Conservation (phyloP, 164 flowering plant species). For the Aristolochia contorta region DNA sequence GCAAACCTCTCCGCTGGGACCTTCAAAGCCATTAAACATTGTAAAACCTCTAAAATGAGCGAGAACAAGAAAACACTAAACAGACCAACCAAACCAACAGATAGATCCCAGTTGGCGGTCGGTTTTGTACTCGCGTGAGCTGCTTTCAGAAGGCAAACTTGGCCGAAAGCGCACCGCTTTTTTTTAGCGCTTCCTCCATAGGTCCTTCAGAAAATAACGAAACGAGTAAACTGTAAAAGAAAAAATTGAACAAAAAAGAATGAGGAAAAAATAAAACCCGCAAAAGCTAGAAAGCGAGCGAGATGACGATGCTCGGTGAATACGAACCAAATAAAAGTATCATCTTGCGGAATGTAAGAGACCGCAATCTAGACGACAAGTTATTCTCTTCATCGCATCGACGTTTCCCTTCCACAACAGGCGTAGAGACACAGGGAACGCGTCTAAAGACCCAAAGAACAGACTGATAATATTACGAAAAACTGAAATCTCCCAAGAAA, state of each 20-base stretch:
- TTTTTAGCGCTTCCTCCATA: background rate
- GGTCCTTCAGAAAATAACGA: background rate
- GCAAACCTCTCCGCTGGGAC: too few species aligned
- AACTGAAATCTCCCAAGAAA: background rate
- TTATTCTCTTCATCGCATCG: constrained; percentile 1
- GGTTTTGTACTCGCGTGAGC: background rate
- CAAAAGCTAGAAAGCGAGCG: too few species aligned
- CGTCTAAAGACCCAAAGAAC: background rate
- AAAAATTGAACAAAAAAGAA: background rate
- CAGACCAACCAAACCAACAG: background rate
- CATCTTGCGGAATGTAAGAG: background rate
- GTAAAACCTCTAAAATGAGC: background rate
- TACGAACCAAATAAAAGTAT: background rate
- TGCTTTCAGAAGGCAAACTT: constrained; percentile 1
- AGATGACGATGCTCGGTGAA: background rate
- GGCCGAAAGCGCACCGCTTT: background rate
- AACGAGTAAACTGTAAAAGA: background rate
- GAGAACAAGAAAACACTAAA: background rate
- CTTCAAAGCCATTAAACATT: background rate
- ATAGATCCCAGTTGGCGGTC: background rate
- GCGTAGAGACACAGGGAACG: background rate
- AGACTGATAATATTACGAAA: background rate
- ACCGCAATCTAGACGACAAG: background rate
- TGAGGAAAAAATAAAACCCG: background rate
- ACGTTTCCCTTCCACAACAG: background rate